Conservation (phyloP, 2,329 filamentous ascomycete species). For the Onygenales sp. region DNA sequence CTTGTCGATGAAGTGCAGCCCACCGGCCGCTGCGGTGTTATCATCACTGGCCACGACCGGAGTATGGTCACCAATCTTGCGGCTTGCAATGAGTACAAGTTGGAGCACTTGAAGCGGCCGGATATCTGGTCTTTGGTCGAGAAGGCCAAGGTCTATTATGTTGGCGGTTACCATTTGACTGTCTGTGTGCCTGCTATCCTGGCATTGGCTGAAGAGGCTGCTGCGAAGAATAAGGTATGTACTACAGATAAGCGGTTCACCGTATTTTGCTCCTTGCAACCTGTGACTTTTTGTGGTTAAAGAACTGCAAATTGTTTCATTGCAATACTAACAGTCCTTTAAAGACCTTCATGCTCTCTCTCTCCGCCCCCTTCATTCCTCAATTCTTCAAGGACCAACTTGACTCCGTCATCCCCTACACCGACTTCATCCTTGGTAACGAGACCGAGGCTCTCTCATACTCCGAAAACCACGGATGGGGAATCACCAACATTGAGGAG, state of each 20-base stretch:
- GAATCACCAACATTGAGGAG: slow-evolving; percentile 67
- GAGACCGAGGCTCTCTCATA: slow-evolving; percentile 89
- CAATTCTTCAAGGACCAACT: slow-evolving; percentile 97
- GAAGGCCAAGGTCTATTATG: slow-evolving; percentile 79
- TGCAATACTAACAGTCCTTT: background rate
- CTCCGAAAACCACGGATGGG: slow-evolving; percentile 68
- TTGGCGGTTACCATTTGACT: slow-evolving; percentile 95
- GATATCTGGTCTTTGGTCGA: slow-evolving; percentile 89
- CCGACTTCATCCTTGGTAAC: slow-evolving; percentile 94
- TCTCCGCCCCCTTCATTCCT: slow-evolving; percentile 90
- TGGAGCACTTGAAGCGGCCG: slow-evolving; percentile 83
- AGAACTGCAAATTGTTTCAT: too few relatives aligned
- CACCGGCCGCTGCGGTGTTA: slow-evolving; percentile 88
- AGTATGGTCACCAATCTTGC: slow-evolving; percentile 91
- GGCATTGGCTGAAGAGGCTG: slow-evolving; percentile 83
- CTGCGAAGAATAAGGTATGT: slow-evolving; percentile 69
- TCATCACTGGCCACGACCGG: slow-evolving; percentile 95
- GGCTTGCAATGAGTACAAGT: slow-evolving; percentile 92
- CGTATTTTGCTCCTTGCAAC: background rate
- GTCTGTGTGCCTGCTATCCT: slow-evolving; percentile 86
- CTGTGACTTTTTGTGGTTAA: background rate
- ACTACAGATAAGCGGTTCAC: background rate
- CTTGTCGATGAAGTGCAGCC: slow-evolving; percentile 73
- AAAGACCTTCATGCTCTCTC: slow-evolving; percentile 70
- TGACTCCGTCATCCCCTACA: slow-evolving; percentile 78